phyloP scores from a whole-genome alignment of 176 grass and related monocot genomes.

The Dendrocalamus sinicus region DNA sequence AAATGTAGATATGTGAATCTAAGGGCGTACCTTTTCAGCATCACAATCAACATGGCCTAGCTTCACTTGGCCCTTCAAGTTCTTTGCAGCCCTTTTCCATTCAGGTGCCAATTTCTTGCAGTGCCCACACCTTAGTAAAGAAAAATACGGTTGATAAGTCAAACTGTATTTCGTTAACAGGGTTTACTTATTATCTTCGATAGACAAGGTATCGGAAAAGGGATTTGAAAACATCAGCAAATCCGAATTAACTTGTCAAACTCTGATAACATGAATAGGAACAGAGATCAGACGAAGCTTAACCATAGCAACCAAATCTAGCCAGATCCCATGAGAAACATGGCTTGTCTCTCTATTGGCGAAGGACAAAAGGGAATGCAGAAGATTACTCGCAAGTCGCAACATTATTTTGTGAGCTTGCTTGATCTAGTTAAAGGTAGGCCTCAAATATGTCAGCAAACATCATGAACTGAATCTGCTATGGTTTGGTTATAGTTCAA shows the following conservation, averaged over 20 bases:
- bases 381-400: not conserved
- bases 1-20: slow-evolving; percentile 24
- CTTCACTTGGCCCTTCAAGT: slow-evolving; percentile 95
- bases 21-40: slow-evolving; percentile 71
- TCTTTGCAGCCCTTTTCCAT: slow-evolving; percentile 97
- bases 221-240: not conserved
- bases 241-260: not conserved
- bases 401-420: slow-evolving; percentile 3
- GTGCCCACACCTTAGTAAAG: slow-evolving; percentile 82
- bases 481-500: not conserved
- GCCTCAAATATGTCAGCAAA: not conserved
- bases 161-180: slow-evolving; percentile 24
- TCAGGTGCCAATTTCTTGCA: slow-evolving; percentile 99
- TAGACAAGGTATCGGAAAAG: not conserved
- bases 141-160: slow-evolving; percentile 36
- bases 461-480: not conserved
- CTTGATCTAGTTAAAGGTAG: not conserved
- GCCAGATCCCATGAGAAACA: not conserved
- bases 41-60: slow-evolving; percentile 98
- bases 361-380: not conserved
- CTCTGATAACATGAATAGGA: slow-evolving; percentile 2
- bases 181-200: not conserved
- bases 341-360: not conserved
- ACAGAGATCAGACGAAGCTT: not conserved
- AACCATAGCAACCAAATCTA: not conserved